Evolutionary conservation across 2,329 filamentous ascomycete genomes (phyloP), one percentile per base, ranked within the genome.

Genomic region (Verticillium albo-atrum): DNA sequence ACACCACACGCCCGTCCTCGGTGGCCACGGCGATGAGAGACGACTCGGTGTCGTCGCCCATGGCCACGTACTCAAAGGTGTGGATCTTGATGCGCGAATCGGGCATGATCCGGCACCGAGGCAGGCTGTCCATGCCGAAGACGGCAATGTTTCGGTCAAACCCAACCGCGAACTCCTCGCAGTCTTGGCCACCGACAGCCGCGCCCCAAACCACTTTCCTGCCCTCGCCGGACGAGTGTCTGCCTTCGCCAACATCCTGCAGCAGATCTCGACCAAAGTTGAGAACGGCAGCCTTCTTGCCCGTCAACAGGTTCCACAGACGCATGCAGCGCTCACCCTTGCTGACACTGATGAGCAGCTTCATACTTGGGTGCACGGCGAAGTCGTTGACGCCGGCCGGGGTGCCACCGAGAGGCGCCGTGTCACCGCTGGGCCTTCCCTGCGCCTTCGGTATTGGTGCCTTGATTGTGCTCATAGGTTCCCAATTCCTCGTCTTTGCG

Each of bases 251-350:
- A 12, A 90, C 84, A 66, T 90, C 86, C 52, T 84, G 80, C 57
- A 98, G 79, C 68, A 95, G 82, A 0, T 88, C 84, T 60, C 84
- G 82, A 64, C 84, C 84, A 72, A 98, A 98, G 71, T 91, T 95
- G 66, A 99, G 77, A 57, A 97, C 93, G 30, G 93, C 92, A 1
- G 93, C 93, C 77, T 97, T 97, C 78, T 94, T 96, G 17, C 93
- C 95, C 3, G 94, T 98, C 65, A 98, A 92, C 64, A 99, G 74
- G 70, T 99, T 98, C 95, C 95, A 99, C 64, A 98, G 75, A 64
- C 95, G 82, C 90, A 99, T 96, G 69, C 89, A 92, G 64, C 87
- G 88, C 77, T 99, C 95, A 64, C 92, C 92, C 68, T 89, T 91
- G 66, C 91, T 89, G 9, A 98, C 92, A 67, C 87, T 96, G 61